Evolutionary conservation across 2,329 filamentous ascomycete genomes (phyloP).

Genomic region (Cytospora schulzeri): DNA sequence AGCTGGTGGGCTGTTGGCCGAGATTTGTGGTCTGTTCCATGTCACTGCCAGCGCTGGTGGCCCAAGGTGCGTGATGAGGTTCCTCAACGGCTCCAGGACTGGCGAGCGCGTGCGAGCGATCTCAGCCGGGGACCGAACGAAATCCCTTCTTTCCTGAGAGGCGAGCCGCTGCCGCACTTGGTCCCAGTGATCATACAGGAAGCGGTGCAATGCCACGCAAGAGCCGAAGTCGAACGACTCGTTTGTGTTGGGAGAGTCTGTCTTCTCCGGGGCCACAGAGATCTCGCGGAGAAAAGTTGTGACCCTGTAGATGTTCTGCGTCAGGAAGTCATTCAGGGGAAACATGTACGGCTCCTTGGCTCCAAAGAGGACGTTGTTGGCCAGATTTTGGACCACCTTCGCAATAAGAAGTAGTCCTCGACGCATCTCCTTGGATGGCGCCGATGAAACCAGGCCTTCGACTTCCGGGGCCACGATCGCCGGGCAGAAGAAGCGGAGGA

Average conservation of each 20-base stretch:
- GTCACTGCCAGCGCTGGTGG: conserved; percentile 69
- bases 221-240: conserved; percentile 70
- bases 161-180: conserved; percentile 66
- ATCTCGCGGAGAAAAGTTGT: conserved; percentile 69
- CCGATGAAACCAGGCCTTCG: conserved; percentile 62
- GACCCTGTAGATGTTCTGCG: conserved; percentile 68
- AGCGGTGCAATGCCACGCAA: conserved; percentile 69
- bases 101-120: conserved; percentile 54
- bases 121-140: conserved; percentile 57
- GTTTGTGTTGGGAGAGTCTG: conserved; percentile 43
- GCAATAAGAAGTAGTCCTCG: conserved; percentile 69
- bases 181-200: conserved; percentile 73
- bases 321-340: conserved; percentile 68
- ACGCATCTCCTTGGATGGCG: conserved; percentile 70
- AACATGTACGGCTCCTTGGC: conserved; percentile 75
- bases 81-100: conserved; percentile 61
- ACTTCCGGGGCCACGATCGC: conserved; percentile 71
- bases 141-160: conserved; percentile 59
- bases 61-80: conserved; percentile 66
- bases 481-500: conserved; percentile 72
- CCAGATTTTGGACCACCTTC: conserved; percentile 71
- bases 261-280: conserved; percentile 55
- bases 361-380: conserved; percentile 72
- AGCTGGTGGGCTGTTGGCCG: conserved; percentile 61
- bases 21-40: conserved; percentile 69